Conservation (phyloP, 371 early-diverging fungal genomes). For the Actinomucor elegans region DNA sequence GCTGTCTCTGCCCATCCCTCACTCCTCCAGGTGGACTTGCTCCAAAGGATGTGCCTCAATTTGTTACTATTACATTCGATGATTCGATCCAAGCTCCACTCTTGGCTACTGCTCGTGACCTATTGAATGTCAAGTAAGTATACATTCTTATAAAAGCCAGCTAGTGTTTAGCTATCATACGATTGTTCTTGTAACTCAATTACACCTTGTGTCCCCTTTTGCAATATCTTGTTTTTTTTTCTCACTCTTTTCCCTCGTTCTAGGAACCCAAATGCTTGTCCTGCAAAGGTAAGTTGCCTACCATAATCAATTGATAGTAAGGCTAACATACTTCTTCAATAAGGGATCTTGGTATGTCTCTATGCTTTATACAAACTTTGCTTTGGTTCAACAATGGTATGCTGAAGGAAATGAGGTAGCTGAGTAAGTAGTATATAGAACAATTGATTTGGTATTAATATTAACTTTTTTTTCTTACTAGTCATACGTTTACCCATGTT, state of each 20-base stretch:
- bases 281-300: constrained; percentile 40
- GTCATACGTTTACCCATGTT: constrained; percentile 68
- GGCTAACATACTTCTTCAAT: background rate
- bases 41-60: constrained; percentile 70
- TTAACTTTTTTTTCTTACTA: constrained; percentile 19
- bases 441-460: background rate
- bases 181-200: no score
- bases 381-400: constrained; percentile 70
- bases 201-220: constrained; percentile 11
- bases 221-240: constrained; percentile 1
- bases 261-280: constrained; percentile 62
- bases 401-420: constrained; percentile 74
- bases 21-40: constrained; percentile 58
- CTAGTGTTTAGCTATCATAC: no score
- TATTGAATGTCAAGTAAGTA: constrained; percentile 48
- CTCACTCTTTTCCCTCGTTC: no score
- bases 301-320: background rate
- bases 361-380: constrained; percentile 66
- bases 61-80: constrained; percentile 71
- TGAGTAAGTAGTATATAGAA: constrained; percentile 37
- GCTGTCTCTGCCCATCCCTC: constrained; percentile 65
- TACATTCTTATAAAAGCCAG: constrained; percentile 2
- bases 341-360: constrained; percentile 70
- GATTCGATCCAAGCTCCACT: constrained; percentile 64
- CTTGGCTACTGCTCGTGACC: constrained; percentile 34